Evolutionary conservation across 73 alveolate species (phyloP), one percentile per base, ranked within the genome.

Genomic region (Paraurostyla sp.): DNA sequence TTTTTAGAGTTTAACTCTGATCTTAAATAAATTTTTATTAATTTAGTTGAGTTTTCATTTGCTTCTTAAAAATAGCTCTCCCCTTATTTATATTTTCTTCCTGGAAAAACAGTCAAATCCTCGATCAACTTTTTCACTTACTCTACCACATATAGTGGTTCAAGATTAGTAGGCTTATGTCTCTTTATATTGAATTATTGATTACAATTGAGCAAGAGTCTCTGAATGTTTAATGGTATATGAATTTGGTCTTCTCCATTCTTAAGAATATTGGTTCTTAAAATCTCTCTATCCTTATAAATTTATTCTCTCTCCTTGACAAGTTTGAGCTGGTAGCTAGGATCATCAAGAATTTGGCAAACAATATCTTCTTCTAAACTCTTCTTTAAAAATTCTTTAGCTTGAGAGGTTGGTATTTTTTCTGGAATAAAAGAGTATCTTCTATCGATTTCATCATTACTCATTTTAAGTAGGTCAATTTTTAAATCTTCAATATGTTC

Each of bases 401-500:
- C 80, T 27, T 48, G 80, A 30, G 36, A 11, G n/a, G 45, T 40
- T 9, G 71, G 9, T 1, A 35, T 60, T 40, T 29, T 85, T 22
- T 49, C 46, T 16, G 84, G 83, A 4, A 91, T 57, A 80, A 96
- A 96, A 52, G 86, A 65, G 45, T 87, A 95, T 32, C 89, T 57
- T 36, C 82, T 59, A 23, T 89, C 94, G 36, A 97, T 83, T 45
- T 91, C 92, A 46, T 73, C 85, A 59, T 92, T 90, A 90, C 93
- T 91, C 89, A 97, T 62, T 57, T 93, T 93, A 35, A 96, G 73
- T 29, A 95, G 81, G 54, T 94, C 97, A 69, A 97, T 49, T 73
- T 89, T 96, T 40, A 92, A 93, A 75, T 95, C 99, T 91, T 98
- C 99, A 27, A 96, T 94, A 48, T 80, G 89, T 85, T 97, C 99